These are phyloP conservation scores for Xanthoconium stramineum DNA, from an alignment of 768 basidiomycete genomes.

Conservation along the genomic window DNA sequence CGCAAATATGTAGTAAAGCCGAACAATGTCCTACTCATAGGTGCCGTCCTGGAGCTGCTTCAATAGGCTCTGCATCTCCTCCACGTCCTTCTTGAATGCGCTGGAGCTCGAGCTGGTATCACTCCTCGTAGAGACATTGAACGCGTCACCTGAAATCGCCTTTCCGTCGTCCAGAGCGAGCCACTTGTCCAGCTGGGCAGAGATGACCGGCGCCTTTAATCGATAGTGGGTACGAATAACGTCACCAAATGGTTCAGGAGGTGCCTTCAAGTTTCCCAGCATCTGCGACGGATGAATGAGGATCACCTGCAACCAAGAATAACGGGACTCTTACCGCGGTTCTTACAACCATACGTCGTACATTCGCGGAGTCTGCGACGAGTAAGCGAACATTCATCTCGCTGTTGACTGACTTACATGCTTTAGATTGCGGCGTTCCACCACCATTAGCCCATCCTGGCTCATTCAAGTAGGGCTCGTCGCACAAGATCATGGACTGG, in stretches of 20 bases:
- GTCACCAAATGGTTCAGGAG: slow-evolving; percentile 83
- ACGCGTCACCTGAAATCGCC: slow-evolving; percentile 54
- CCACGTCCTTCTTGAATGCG: slow-evolving; percentile 66
- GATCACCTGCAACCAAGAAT: background rate
- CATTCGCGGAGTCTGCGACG: slow-evolving; percentile 78
- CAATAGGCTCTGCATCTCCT: slow-evolving; percentile 64
- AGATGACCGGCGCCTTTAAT: slow-evolving; percentile 71
- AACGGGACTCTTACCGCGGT: slow-evolving; percentile 60
- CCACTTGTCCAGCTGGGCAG: slow-evolving; percentile 78
- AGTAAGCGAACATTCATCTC: slow-evolving; percentile 7
- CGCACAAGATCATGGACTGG: slow-evolving; percentile 94
- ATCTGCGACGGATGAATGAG: slow-evolving; percentile 47
- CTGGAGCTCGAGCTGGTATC: slow-evolving; percentile 48
- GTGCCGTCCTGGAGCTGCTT: slow-evolving; percentile 39
- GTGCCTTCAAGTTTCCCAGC: slow-evolving; percentile 77
- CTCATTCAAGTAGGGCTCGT: slow-evolving; percentile 90
- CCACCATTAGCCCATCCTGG: slow-evolving; percentile 78
- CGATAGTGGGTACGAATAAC: slow-evolving; percentile 90
- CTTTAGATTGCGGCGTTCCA: slow-evolving; percentile 71
- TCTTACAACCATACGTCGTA: slow-evolving; percentile 87
- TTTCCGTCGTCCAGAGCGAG: slow-evolving; percentile 71
- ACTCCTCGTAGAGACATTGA: slow-evolving; percentile 34
- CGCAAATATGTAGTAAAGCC: background rate
- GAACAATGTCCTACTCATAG: slow-evolving; percentile 11
- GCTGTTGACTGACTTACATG: slow-evolving; percentile 50